phyloP scores from a whole-genome alignment of 345 rosid genomes.

The Schrenkiella parvula region DNA sequence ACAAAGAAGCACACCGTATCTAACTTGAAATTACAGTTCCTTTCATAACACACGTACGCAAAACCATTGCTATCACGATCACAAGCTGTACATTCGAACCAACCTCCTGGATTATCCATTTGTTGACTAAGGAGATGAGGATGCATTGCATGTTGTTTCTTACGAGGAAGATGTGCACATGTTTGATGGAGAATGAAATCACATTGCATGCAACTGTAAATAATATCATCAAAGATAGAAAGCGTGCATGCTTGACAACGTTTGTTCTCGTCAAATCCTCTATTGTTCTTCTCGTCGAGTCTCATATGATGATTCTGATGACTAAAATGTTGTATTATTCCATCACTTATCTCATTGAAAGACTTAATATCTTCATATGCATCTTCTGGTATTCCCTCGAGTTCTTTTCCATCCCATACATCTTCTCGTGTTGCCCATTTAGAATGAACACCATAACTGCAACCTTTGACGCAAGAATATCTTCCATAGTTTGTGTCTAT shows the following conservation, averaged over 20 bases:
- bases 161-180: conserved; percentile 26
- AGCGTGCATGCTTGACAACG: conserved; percentile 18
- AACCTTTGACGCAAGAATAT: conserved; percentile 8
- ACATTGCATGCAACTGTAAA: conserved; percentile 19
- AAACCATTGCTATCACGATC: neutral
- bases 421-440: conserved; percentile 8
- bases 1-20: neutral
- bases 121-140: neutral
- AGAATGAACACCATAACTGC: conserved; percentile 15
- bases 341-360: neutral
- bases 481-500: conserved; percentile 1
- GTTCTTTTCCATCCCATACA: conserved; percentile 23
- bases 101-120: neutral
- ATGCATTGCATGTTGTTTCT: neutral
- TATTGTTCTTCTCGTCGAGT: neutral
- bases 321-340: neutral
- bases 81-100: neutral
- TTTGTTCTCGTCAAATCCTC: neutral
- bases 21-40: neutral
- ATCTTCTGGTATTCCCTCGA: neutral
- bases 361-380: neutral
- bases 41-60: neutral
- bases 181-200: conserved; percentile 19
- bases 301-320: conserved; percentile 3
- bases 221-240: neutral